Evolutionary conservation across 2,329 filamentous ascomycete genomes (phyloP).

Genomic region (Trichoderma sp.): DNA sequence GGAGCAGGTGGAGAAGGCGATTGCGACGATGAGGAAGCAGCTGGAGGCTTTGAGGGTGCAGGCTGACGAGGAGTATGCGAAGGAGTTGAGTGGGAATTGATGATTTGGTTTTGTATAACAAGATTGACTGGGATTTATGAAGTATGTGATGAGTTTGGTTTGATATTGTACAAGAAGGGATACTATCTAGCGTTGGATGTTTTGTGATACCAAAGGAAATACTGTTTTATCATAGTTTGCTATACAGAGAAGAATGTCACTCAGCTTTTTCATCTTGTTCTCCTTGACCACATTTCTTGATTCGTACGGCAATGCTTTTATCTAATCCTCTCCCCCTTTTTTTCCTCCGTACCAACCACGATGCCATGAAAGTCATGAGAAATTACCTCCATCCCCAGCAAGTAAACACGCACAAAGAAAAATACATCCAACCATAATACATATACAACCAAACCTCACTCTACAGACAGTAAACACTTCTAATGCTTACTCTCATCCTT

Average conservation of each 20-base stretch:
- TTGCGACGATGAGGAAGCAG: slow-evolving; percentile 39
- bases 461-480: background rate
- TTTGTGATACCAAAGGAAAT: background rate
- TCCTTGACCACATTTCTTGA: background rate
- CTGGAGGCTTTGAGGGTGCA: slow-evolving; percentile 42
- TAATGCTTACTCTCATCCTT: slow-evolving; percentile 55
- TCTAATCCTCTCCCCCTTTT: background rate
- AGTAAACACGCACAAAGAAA: background rate
- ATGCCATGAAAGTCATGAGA: background rate
- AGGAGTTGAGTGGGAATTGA: slow-evolving; percentile 33
- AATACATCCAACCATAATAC: background rate
- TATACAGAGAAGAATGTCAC: background rate
- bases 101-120: background rate
- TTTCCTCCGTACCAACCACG: background rate
- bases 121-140: background rate
- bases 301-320: slow-evolving; percentile 1
- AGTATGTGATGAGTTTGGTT: background rate
- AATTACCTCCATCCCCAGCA: background rate
- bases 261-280: background rate
- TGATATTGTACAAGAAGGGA: background rate
- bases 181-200: background rate
- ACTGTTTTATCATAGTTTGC: background rate
- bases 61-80: slow-evolving; percentile 49
- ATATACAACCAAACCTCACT: background rate
- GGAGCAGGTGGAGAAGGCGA: slow-evolving; percentile 33